Percentiles rank a stretch among this genome's conserved stretches.
phyloP scores from a whole-genome alignment of 73 alveolate species.

The Durusdinium trenchii region DNA sequence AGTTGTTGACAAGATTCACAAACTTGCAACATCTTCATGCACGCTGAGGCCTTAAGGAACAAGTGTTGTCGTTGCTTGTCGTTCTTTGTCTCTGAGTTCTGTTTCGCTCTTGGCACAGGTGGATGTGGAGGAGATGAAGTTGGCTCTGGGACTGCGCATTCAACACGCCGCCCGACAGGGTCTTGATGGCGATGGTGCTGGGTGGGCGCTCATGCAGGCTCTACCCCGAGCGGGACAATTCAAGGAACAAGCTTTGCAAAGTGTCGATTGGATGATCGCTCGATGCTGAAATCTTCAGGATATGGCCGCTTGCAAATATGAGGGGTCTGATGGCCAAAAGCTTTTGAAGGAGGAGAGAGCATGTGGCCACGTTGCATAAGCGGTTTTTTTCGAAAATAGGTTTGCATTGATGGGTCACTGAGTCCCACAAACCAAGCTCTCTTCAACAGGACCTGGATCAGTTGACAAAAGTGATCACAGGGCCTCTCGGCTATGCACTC shows the following conservation, averaged over 20 bases:
- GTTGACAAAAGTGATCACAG: background rate
- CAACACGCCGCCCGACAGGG: constrained; percentile 73
- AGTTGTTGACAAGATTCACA: background rate
- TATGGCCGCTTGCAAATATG: constrained; percentile 80
- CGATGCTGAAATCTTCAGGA: background rate
- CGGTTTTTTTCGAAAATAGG: too few species aligned
- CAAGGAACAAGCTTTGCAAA: background rate
- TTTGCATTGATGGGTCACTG: too few species aligned
- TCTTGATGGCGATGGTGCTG: constrained; percentile 55
- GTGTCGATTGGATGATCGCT: background rate
- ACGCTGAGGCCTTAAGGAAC: background rate
- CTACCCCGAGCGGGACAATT: background rate
- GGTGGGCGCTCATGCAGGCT: constrained; percentile 61
- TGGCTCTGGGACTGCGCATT: constrained; percentile 69
- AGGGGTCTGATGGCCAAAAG: constrained; percentile 52
- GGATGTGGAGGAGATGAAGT: constrained; percentile 71
- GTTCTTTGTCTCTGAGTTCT: background rate
- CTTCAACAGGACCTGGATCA: constrained; percentile 18
- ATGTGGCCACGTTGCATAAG: too few species aligned
- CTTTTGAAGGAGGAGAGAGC: constrained; percentile 40
- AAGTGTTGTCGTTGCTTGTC: background rate
- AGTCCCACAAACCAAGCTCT: background rate
- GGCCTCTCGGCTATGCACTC: background rate
- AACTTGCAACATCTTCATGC: background rate
- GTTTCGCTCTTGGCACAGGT: background rate